Percentiles rank a stretch among this genome's conserved stretches.
phyloP scores from a whole-genome alignment of 305 asterid species.

The Ajuga reptans region DNA sequence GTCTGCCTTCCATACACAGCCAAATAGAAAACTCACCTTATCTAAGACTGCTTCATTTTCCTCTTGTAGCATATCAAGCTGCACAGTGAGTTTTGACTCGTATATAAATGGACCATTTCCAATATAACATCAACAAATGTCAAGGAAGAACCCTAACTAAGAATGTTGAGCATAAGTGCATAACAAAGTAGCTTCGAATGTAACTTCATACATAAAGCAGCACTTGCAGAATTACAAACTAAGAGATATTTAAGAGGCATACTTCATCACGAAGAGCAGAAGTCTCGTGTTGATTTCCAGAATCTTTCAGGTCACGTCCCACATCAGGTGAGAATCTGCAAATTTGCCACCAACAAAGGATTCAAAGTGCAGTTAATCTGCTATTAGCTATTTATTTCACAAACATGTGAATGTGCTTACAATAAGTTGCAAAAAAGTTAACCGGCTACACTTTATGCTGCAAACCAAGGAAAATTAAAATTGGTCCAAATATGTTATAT shows the following conservation, averaged over 20 bases:
- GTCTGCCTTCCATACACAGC: slow-evolving; percentile 1
- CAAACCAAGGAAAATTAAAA: neutral
- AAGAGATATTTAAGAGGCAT: slow-evolving; percentile 28
- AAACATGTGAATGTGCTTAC: slow-evolving; percentile 7
- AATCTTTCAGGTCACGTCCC: slow-evolving; percentile 56
- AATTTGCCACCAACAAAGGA: slow-evolving; percentile 25
- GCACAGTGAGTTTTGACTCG: slow-evolving; percentile 36
- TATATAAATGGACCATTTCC: slow-evolving; percentile 6
- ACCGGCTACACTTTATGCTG: neutral
- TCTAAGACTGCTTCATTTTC: slow-evolving; percentile 76
- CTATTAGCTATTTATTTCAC: neutral
- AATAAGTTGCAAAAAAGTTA: neutral
- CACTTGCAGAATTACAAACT: slow-evolving; percentile 15
- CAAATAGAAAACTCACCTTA: slow-evolving; percentile 54
- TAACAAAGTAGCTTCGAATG: neutral
- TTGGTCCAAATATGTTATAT: neutral
- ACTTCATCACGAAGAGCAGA: slow-evolving; percentile 97
- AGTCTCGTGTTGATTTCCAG: slow-evolving; percentile 67
- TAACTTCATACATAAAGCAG: slow-evolving; percentile 15
- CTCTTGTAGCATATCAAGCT: slow-evolving; percentile 97
- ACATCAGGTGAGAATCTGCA: slow-evolving; percentile 64
- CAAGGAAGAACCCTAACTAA: slow-evolving; percentile 8
- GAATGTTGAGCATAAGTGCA: slow-evolving; percentile 10
- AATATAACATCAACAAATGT: slow-evolving; percentile 4
- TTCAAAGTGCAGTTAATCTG: neutral